phyloP scores from a whole-genome alignment of 169 alveolate genomes.

The Eimeria nieschulzi region DNA sequence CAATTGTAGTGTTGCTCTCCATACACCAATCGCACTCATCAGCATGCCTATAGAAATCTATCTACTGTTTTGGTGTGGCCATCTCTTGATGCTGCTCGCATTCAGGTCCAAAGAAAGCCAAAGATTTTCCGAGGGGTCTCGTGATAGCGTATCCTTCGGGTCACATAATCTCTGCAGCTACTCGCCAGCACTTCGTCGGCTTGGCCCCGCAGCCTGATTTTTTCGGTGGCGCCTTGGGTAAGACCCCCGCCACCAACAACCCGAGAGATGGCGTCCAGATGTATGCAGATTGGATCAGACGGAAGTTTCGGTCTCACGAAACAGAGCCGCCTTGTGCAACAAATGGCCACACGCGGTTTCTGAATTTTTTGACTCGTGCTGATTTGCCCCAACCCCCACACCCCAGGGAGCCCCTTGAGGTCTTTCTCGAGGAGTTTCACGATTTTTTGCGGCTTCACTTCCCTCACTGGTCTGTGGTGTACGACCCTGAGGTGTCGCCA shows the following conservation, averaged over 20 bases:
- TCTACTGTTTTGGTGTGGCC: no score
- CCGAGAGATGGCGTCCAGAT: neutral
- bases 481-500: conserved; percentile 72
- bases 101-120: conserved; percentile 54
- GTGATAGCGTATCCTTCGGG: conserved; percentile 42
- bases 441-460: conserved; percentile 47
- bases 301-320: conserved; percentile 61
- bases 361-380: conserved; percentile 27
- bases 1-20: no score
- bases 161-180: conserved; percentile 39
- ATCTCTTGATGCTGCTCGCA: neutral
- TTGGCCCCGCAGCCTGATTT: neutral
- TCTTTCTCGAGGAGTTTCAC: conserved; percentile 57
- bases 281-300: conserved; percentile 69
- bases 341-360: conserved; percentile 45
- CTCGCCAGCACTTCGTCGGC: conserved; percentile 57
- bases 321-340: conserved; percentile 55
- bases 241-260: conserved; percentile 6
- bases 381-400: conserved; percentile 24
- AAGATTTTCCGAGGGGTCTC: conserved; percentile 33
- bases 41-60: no score
- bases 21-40: no score
- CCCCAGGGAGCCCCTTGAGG: neutral
- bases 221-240: neutral
- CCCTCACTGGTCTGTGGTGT: conserved; percentile 67